Conservation (phyloP, 208 protist species). For the Acanthamoeba triangularis region DNA sequence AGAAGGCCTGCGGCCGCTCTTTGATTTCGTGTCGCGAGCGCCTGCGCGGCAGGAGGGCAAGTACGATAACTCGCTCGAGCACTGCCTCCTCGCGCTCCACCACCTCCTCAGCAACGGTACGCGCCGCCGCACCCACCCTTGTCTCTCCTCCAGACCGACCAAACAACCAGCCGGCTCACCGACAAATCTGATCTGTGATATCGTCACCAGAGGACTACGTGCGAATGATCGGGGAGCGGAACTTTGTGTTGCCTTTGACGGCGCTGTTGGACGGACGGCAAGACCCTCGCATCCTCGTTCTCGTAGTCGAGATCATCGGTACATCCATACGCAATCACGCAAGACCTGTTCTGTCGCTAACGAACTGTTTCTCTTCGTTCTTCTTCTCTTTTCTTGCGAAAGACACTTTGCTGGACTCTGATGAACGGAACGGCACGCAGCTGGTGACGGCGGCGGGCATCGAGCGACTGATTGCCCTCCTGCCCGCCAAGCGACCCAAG, state of each 20-base stretch:
- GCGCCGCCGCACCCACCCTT: not conserved
- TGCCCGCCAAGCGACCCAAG: constrained; percentile 58
- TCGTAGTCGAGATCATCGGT: constrained; percentile 71
- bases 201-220: constrained; percentile 11
- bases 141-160: not conserved
- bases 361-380: not conserved
- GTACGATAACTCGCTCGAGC: constrained; percentile 56
- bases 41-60: not conserved
- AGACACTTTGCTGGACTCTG: constrained; percentile 25
- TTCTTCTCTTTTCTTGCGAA: not conserved
- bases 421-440: constrained; percentile 65
- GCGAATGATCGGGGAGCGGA: constrained; percentile 71
- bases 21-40: constrained; percentile 69
- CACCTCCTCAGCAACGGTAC: constrained; percentile 28
- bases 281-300: constrained; percentile 71
- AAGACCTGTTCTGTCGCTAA: not conserved
- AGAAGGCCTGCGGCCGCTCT: constrained; percentile 66
- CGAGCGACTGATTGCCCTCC: constrained; percentile 46
- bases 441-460: constrained; percentile 67
- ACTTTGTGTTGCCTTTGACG: constrained; percentile 73
- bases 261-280: constrained; percentile 15
- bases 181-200: not conserved
- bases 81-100: constrained; percentile 48
- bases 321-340: not conserved
- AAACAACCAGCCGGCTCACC: not conserved